Conservation (phyloP, 352 stramenopile genomes). For the Halophytophthora batemanensis region DNA sequence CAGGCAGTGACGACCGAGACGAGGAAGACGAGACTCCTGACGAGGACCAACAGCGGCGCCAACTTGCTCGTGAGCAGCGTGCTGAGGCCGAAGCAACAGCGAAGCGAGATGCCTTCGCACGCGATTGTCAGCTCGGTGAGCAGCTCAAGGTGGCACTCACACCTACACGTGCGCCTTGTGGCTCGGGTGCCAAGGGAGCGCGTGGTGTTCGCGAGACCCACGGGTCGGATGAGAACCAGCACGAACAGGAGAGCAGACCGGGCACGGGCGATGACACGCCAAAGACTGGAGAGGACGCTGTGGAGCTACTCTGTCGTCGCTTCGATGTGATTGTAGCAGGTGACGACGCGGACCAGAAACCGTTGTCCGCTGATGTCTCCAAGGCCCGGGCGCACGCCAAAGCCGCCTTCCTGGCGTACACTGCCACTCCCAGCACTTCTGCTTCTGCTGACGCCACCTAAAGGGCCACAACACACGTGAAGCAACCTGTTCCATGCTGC, state of each 20-base stretch:
- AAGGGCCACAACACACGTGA: too few species aligned
- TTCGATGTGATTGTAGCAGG: slow-evolving; percentile 41
- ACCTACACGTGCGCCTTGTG: slow-evolving; percentile 41
- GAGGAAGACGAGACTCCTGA: slow-evolving; percentile 21
- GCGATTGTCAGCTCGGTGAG: slow-evolving; percentile 52
- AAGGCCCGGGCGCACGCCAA: slow-evolving; percentile 13
- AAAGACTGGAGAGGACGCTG: background rate
- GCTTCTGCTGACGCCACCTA: background rate
- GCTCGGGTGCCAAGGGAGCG: slow-evolving; percentile 42
- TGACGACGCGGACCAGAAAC: slow-evolving; percentile 6
- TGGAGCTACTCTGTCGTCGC: slow-evolving; percentile 26
- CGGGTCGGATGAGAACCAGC: slow-evolving; percentile 8
- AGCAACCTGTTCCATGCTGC: background rate
- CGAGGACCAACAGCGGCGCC: slow-evolving; percentile 23
- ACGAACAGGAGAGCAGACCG: background rate
- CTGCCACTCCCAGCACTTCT: slow-evolving; percentile 7
- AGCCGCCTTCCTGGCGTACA: slow-evolving; percentile 34
- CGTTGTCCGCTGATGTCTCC: slow-evolving; percentile 7
- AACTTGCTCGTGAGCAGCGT: slow-evolving; percentile 17
- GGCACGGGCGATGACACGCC: background rate
- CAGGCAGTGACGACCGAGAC: slow-evolving; percentile 5
- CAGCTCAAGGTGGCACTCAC: slow-evolving; percentile 35
- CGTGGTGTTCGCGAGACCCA: slow-evolving; percentile 39
- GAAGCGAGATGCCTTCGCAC: slow-evolving; percentile 36
- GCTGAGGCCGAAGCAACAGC: slow-evolving; percentile 19